phyloP scores from a whole-genome alignment of 2,329 filamentous ascomycete genomes.

The Leptosphaerulina australis region DNA sequence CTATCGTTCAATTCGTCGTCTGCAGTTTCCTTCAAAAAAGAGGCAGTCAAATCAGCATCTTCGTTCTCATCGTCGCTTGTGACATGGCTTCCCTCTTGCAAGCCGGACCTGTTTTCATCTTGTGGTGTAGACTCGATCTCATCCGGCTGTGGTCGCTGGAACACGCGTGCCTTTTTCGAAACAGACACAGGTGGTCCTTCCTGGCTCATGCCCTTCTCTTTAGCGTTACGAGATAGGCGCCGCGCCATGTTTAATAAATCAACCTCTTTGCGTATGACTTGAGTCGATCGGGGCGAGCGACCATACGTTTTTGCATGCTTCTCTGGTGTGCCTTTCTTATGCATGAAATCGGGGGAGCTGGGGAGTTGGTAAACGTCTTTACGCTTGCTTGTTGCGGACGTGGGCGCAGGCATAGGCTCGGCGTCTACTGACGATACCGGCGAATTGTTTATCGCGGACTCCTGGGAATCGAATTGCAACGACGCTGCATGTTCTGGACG shows the following conservation, averaged over 20 bases:
- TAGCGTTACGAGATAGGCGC: not conserved
- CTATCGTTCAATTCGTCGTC: not conserved
- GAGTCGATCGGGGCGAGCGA: slow-evolving; percentile 19
- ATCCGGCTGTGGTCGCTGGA: slow-evolving; percentile 15
- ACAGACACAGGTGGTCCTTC: not conserved
- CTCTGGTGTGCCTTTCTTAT: slow-evolving; percentile 8
- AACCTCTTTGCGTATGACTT: slow-evolving; percentile 13
- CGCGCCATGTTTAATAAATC: slow-evolving; percentile 21
- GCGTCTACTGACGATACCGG: slow-evolving; percentile 14
- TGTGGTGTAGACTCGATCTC: slow-evolving; percentile 23
- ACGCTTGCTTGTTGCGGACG: slow-evolving; percentile 6
- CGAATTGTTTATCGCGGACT: slow-evolving; percentile 15
- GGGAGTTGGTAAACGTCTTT: slow-evolving; percentile 27
- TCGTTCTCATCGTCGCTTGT: not conserved
- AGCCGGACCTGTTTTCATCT: not conserved
- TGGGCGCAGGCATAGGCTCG: not conserved
- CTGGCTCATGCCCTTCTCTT: not conserved
- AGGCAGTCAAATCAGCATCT: slow-evolving; percentile 12
- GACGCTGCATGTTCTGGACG: not conserved
- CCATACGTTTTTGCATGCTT: slow-evolving; percentile 24
- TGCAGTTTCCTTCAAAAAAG: slow-evolving; percentile 14
- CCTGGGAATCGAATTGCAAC: not conserved
- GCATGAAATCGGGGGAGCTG: slow-evolving; percentile 25
- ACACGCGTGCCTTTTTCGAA: slow-evolving; percentile 12
- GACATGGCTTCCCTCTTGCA: not conserved